Base-by-base conservation (phyloP, 139 green algal genomes). In the Volvox reticuliferus region DNA sequence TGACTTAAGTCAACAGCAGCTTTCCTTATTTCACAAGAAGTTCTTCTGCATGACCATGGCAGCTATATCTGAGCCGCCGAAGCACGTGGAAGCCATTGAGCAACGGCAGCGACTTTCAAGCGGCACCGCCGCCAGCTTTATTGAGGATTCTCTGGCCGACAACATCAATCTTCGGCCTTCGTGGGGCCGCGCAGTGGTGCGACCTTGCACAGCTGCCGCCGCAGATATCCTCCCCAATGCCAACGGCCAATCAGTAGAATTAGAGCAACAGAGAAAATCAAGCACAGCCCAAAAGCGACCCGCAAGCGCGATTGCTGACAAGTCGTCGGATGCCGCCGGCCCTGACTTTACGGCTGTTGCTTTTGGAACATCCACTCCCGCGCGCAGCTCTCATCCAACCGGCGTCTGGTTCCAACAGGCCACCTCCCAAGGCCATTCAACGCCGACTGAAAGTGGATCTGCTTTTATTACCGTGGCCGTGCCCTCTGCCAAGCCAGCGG, bases 151-250 rank as follows among this genome's bases (percentile, higher is more conserved):
- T 5, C 24, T 71, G 1, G 50, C 50, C 26, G 79, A 86, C 12
- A 26, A 14, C 79, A 76, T 87, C 81, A 87, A 33, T 33, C 81
- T 87, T 30, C 61, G 81, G 30, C 81, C 81, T 5, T 87, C 81
- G 32, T 87, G 81, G 81, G 61, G 81, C 13, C 81, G 81, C 13
- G 30, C 81, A 6, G 79, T 86, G 13, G 69, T 21, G 12, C 21
- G 79, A 22, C 79, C 44, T 12, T 20, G 44, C 50, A 55, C 79
- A n/a, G 44, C 79, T 35, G 32, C 30, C 1, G 24, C n/a, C 32
- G 14, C 75, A 19, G 24, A 81, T 35, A 61, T 24, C 17, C 71
- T 21, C 18, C 28, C 71, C 14, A 79, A 2, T 35, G 14, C 71
- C 71, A 79, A 79, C 28, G 22, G 22, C 71, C 71, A 79, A 2